A percentile compares a stretch with the other conserved stretches of the same genome.
Conservation (phyloP, 2,329 filamentous ascomycete genomes). For the Graphilbum ipis-grandicollis region DNA sequence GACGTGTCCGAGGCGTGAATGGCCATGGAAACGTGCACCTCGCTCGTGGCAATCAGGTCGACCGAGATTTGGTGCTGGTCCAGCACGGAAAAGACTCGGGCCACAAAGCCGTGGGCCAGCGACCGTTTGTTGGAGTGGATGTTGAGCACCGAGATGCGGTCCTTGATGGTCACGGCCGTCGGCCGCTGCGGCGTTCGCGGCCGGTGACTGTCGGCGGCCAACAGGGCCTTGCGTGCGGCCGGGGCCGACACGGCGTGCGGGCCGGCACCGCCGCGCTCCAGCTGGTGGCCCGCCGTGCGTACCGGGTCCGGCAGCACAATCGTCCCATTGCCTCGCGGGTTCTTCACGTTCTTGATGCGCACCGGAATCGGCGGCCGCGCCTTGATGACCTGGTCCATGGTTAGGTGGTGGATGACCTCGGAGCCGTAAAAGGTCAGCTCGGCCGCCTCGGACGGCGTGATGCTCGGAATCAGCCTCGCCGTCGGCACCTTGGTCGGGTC, state of each 20-base stretch:
- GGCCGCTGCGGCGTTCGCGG: conserved; percentile 57
- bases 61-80: conserved; percentile 78
- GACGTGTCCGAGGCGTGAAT: conserved; percentile 62
- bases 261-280: conserved; percentile 17
- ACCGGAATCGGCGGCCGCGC: conserved; percentile 65
- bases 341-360: conserved; percentile 85
- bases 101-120: conserved; percentile 90
- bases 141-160: conserved; percentile 91
- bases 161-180: conserved; percentile 91
- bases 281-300: conserved; percentile 37
- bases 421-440: conserved; percentile 90
- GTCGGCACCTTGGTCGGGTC: conserved; percentile 84
- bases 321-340: conserved; percentile 61
- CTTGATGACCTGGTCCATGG: conserved; percentile 90
- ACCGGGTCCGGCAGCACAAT: conserved; percentile 63
- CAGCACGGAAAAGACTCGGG: conserved; percentile 80
- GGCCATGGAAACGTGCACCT: conserved; percentile 96
- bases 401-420: conserved; percentile 96
- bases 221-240: neutral
- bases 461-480: conserved; percentile 70
- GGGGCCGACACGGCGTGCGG: neutral
- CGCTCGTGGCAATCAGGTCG: conserved; percentile 87
- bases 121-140: conserved; percentile 96
- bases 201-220: conserved; percentile 21
- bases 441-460: conserved; percentile 87